phyloP scores from a whole-genome alignment of 192 early-diverging fungal species.

The Linnemannia elongata region DNA sequence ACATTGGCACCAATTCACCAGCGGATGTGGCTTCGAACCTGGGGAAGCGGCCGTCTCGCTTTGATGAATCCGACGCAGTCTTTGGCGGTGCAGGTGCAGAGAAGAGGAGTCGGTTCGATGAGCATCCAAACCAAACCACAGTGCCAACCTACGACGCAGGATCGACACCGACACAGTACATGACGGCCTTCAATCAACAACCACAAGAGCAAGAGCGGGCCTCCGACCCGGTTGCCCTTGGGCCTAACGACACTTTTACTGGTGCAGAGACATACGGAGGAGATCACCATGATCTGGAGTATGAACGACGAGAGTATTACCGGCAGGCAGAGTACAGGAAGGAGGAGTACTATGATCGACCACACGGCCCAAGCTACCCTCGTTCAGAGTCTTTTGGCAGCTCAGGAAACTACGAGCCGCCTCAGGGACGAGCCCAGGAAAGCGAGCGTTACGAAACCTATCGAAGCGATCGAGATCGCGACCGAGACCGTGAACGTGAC shows the following conservation, averaged over 20 bases:
- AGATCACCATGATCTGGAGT: slow-evolving; percentile 24
- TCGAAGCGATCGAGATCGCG: slow-evolving; percentile 36
- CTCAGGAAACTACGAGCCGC: slow-evolving; percentile 25
- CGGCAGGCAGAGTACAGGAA: slow-evolving; percentile 33
- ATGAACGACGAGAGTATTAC: slow-evolving; percentile 37
- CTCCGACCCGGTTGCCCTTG: slow-evolving; percentile 19
- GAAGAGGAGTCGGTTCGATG: not conserved
- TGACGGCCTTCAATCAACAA: not conserved
- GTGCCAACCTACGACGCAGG: not conserved
- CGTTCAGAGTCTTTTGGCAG: slow-evolving; percentile 39
- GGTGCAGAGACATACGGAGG: slow-evolving; percentile 17
- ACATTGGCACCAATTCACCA: not conserved
- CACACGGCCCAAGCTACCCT: slow-evolving; percentile 25
- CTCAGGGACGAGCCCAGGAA: slow-evolving; percentile 32
- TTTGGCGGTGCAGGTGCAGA: not conserved
- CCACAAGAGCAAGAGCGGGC: not conserved
- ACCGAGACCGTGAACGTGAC: slow-evolving; percentile 43
- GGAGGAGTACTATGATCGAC: slow-evolving; percentile 40
- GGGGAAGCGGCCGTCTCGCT: not conserved
- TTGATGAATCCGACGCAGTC: not conserved
- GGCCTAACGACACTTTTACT: not conserved
- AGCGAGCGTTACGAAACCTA: slow-evolving; percentile 47
- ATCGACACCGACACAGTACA: not conserved
- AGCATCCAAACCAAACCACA: not conserved
- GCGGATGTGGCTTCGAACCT: not conserved